Evolutionary conservation across 2,329 filamentous ascomycete genomes (phyloP).

Genomic region (Penicillium crustosum): DNA sequence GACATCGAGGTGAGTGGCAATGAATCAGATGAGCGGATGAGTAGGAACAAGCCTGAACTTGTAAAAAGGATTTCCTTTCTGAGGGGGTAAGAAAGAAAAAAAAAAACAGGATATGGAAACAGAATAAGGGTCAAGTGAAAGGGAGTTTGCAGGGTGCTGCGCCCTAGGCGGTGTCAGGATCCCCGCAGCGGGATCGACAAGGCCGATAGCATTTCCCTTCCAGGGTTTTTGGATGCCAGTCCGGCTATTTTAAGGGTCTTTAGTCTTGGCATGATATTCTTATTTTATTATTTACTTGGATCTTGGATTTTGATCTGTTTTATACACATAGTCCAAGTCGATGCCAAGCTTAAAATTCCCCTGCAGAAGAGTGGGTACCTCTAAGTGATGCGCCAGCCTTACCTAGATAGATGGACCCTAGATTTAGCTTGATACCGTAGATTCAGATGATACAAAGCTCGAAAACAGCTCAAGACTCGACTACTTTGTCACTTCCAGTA

Average conservation of each 20-base stretch:
- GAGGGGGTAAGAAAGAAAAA: too few relatives aligned
- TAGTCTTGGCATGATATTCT: constrained; percentile 4
- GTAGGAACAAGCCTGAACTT: neutral
- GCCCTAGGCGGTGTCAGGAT: constrained; percentile 20
- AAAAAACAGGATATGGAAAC: neutral
- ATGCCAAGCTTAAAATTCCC: neutral
- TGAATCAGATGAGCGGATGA: neutral
- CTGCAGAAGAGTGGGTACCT: constrained; percentile 5
- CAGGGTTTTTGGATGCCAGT: neutral
- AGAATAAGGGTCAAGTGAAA: neutral
- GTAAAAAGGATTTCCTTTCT: neutral
- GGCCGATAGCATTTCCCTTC: constrained; percentile 4
- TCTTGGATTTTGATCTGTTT: neutral
- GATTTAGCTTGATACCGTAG: neutral
- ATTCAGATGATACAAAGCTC: neutral
- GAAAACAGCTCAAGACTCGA: neutral
- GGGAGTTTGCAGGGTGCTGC: neutral
- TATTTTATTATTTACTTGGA: neutral
- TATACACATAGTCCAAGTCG: neutral
- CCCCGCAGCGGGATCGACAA: constrained; percentile 25
- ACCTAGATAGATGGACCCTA: neutral
- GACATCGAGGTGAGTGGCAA: neutral
- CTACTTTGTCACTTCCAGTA: too few relatives aligned
- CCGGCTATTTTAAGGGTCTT: constrained; percentile 1
- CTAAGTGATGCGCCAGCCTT: neutral